A percentile compares a stretch with the other conserved stretches of the same genome.
These are phyloP conservation scores for Fusarium nanum DNA, from an alignment of 2,329 filamentous ascomycete species.

Conservation along the genomic window DNA sequence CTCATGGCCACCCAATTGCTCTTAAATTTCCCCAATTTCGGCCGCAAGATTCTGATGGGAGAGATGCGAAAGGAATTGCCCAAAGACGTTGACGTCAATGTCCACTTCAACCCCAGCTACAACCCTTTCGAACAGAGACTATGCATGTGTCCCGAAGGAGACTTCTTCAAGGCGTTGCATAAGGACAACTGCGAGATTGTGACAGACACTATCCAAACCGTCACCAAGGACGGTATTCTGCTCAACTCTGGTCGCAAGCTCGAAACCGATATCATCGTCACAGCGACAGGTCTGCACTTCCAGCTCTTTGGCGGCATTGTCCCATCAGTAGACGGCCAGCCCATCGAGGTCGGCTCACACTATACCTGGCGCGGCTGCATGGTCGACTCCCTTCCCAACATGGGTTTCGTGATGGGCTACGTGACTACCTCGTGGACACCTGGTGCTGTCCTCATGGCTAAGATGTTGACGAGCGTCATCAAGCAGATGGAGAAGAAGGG, in stretches of 20 bases:
- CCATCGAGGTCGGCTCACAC: slow-evolving; percentile 60
- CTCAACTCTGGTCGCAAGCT: slow-evolving; percentile 62
- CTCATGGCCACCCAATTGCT: slow-evolving; percentile 54
- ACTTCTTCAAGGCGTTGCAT: slow-evolving; percentile 65
- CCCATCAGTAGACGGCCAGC: slow-evolving; percentile 65
- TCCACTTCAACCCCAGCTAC: slow-evolving; percentile 74
- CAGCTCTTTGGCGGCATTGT: slow-evolving; percentile 65
- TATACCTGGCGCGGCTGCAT: slow-evolving; percentile 74
- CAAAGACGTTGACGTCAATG: slow-evolving; percentile 62
- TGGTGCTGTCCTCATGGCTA: slow-evolving; percentile 66
- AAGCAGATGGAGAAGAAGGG: slow-evolving; percentile 63
- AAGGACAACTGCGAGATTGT: slow-evolving; percentile 59
- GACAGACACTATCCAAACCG: slow-evolving; percentile 64
- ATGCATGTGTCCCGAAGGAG: slow-evolving; percentile 71
- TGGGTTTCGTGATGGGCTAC: slow-evolving; percentile 71
- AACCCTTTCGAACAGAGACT: slow-evolving; percentile 80
- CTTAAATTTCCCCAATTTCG: slow-evolving; percentile 43
- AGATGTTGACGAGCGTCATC: slow-evolving; percentile 62
- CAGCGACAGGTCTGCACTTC: slow-evolving; percentile 74
- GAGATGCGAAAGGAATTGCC: slow-evolving; percentile 65
- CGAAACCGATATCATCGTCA: slow-evolving; percentile 74
- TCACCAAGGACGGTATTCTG: slow-evolving; percentile 61
- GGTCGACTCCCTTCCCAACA: slow-evolving; percentile 75
- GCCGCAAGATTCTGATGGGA: slow-evolving; percentile 52
- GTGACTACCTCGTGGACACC: slow-evolving; percentile 75